phyloP scores from a whole-genome alignment of 2,329 filamentous ascomycete species.

The Colletotrichum siamense region DNA sequence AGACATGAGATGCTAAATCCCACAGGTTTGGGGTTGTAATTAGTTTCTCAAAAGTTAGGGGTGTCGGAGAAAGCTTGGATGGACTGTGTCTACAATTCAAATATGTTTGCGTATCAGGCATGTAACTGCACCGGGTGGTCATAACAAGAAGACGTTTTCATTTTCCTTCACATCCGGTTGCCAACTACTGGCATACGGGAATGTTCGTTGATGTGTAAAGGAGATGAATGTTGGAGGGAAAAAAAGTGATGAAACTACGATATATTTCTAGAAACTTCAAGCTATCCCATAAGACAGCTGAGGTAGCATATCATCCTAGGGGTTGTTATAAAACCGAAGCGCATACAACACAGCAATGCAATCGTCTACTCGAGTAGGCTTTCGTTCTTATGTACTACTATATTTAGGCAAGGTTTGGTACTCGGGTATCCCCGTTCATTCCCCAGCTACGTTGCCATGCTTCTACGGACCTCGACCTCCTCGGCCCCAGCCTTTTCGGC shows the following conservation, averaged over 20 bases:
- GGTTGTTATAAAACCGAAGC: background rate
- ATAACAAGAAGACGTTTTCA: background rate
- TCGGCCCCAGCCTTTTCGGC: conserved; percentile 24
- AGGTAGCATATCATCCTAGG: background rate
- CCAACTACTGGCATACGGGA: background rate
- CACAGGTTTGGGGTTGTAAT: background rate
- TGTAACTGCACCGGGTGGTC: background rate
- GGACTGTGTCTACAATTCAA: background rate
- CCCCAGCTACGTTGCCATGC: background rate
- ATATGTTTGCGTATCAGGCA: background rate
- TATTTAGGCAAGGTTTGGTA: background rate
- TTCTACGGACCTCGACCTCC: conserved; percentile 2
- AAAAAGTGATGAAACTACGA: background rate
- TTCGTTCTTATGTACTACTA: background rate
- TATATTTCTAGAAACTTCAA: background rate
- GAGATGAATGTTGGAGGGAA: background rate
- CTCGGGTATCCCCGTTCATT: background rate
- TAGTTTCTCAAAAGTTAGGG: background rate
- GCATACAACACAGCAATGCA: background rate
- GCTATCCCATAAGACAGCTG: background rate
- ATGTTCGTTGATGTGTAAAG: background rate
- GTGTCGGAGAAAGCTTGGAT: background rate
- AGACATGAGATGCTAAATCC: background rate
- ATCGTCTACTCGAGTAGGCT: background rate
- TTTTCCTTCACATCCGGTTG: background rate